phyloP scores from a whole-genome alignment of 371 early-diverging fungal species.

The Polyrhizophydium stewartii region DNA sequence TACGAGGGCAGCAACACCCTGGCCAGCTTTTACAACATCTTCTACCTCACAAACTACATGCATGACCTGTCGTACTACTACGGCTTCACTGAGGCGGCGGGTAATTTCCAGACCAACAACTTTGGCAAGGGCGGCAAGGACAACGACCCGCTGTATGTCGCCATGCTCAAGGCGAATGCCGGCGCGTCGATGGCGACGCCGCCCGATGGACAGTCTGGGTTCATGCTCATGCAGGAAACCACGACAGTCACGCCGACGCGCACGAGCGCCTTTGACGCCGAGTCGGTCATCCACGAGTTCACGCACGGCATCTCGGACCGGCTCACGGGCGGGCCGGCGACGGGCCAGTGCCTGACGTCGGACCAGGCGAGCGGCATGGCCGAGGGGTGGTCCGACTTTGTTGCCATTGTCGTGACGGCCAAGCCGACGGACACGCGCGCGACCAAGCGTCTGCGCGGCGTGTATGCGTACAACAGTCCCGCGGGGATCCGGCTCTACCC shows the following conservation, averaged over 20 bases:
- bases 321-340: constrained; percentile 85
- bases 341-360: constrained; percentile 79
- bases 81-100: constrained; percentile 43
- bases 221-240: constrained; percentile 44
- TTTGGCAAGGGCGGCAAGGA: constrained; percentile 54
- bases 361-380: constrained; percentile 90
- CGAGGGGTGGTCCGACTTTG: constrained; percentile 92
- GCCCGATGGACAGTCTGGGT: constrained; percentile 40
- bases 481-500: constrained; percentile 78
- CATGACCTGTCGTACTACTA: constrained; percentile 40
- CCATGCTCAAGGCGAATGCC: constrained; percentile 11
- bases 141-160: constrained; percentile 70
- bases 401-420: constrained; percentile 72
- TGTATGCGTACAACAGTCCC: constrained; percentile 58
- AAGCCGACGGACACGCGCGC: constrained; percentile 45
- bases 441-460: constrained; percentile 67
- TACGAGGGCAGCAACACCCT: not conserved
- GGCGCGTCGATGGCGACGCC: constrained; percentile 37
- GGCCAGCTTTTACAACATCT: constrained; percentile 17
- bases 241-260: constrained; percentile 22
- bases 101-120: constrained; percentile 43
- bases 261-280: constrained; percentile 38
- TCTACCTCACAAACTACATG: constrained; percentile 24
- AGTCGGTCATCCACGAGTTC: constrained; percentile 76
- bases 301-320: constrained; percentile 86